Base-by-base conservation (phyloP, 768 basidiomycete species). In the Clitopilus hobsonii region DNA sequence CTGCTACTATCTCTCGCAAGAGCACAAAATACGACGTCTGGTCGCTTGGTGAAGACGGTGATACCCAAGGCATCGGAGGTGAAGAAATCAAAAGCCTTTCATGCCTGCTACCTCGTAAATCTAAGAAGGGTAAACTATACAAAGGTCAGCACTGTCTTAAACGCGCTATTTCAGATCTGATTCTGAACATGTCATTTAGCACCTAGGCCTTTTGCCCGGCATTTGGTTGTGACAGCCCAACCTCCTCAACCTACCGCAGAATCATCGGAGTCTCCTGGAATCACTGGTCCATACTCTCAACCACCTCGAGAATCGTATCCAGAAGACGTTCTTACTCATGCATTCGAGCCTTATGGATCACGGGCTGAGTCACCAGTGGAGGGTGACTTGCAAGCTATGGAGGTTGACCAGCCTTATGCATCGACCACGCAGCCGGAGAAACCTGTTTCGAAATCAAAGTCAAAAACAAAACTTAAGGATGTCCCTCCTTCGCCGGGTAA, bases 31-130 rank as follows among this genome's bases (percentile, higher is more conserved):
- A 82, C 57, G 86, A 89, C 58, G 69, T 90, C 6, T 91, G 87
- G 88, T 78, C 79, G 18, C 60, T 88, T 14, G 82, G 77, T 1
- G 72, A 76, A 14, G 74, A 72, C 18, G 71, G 70, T 22, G 67
- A 72, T 32, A 32, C 26, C 27, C 58, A 53, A 6, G 65, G 62
- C 1, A 56, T 77, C 16, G 78, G 81, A 0, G 88, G 80, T 2
- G 89, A 89, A 58, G 89, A 90, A 65, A 67, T 89, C 36, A 79
- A 76, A 38, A 67, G 69, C 0, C 63, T 91, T 6, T 74, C 84
- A 2, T 87, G 85, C 65, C 69, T 91, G 2, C 66, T 91, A 1
- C 89, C 89, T 0, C 73, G 86, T 18, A 82, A 74, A 60, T 80
- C 71, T 51, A 84, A 86, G 62, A 74, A 72, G 14, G 86, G 86